Percentiles rank a stretch among this genome's conserved stretches.
These are phyloP conservation scores for Coccomyxa sp. DNA, from an alignment of 139 green algal species.

Conservation along the genomic window DNA sequence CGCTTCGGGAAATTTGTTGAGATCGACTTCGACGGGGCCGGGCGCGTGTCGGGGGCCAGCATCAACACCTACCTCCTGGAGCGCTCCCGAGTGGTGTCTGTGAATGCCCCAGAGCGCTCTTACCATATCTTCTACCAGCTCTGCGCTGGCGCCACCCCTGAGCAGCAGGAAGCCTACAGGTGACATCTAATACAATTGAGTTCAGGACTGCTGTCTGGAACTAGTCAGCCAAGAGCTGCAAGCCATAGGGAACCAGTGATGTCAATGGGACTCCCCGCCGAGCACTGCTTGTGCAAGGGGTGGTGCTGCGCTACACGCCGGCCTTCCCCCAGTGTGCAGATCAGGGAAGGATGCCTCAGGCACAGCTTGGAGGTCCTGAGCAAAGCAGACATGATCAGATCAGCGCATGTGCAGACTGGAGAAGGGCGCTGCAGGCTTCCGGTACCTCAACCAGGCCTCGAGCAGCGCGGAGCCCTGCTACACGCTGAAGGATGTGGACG, in stretches of 20 bases:
- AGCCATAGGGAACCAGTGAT: no score
- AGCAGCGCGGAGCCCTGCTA: constrained; percentile 7
- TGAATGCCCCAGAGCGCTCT: constrained; percentile 79
- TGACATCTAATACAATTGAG: no score
- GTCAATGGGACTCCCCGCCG: no score
- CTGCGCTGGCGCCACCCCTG: constrained; percentile 40
- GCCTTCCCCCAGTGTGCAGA: no score
- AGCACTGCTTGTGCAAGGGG: no score
- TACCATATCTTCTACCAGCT: constrained; percentile 99
- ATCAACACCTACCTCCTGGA: constrained; percentile 81
- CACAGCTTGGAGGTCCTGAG: no score
- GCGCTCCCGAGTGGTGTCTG: constrained; percentile 61
- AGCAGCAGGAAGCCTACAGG: constrained; percentile 15
- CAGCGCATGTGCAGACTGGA: constrained; percentile 25
- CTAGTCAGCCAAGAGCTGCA: no score
- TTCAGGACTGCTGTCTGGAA: no score
- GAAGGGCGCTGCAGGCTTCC: constrained; percentile 35
- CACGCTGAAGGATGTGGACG: constrained; percentile 70
- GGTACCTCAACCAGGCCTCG: constrained; percentile 50
- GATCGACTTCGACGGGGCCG: constrained; percentile 67
- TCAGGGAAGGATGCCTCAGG: no score
- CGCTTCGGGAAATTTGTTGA: constrained; percentile 88
- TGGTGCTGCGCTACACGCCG: no score
- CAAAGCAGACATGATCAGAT: background rate
- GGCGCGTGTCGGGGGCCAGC: constrained; percentile 45